Percentiles rank a stretch among this genome's conserved stretches.
Evolutionary conservation across 2,329 filamentous ascomycete genomes (phyloP).

Genomic region (Calonectria pteridis): DNA sequence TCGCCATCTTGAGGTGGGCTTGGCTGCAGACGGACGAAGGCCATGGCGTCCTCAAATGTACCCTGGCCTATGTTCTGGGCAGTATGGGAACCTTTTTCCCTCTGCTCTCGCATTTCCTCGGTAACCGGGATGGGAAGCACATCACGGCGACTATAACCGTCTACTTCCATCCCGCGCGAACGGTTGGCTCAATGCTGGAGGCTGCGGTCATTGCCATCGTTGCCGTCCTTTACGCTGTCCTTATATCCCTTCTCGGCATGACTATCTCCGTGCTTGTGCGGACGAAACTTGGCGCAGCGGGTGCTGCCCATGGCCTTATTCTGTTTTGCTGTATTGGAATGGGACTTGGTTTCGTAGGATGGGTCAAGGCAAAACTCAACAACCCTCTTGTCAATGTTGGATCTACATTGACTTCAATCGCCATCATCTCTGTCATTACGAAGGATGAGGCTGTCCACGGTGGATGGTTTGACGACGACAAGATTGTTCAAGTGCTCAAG

Average conservation of each 20-base stretch:
- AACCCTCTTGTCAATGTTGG: constrained; percentile 86
- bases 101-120: constrained; percentile 78
- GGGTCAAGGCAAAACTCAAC: constrained; percentile 85
- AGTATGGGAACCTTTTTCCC: constrained; percentile 88
- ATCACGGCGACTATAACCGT: constrained; percentile 94
- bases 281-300: constrained; percentile 72
- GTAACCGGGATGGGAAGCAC: constrained; percentile 91
- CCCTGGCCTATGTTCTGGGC: constrained; percentile 87
- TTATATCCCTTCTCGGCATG: constrained; percentile 88
- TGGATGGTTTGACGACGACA: constrained; percentile 83
- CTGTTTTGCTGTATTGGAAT: constrained; percentile 87
- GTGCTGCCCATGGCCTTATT: constrained; percentile 82
- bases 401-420: constrained; percentile 87
- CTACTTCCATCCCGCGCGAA: constrained; percentile 92
- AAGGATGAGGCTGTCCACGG: constrained; percentile 91
- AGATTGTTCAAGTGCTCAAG: constrained; percentile 85
- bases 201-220: constrained; percentile 81
- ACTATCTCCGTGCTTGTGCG: constrained; percentile 86
- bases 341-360: constrained; percentile 87
- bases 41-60: constrained; percentile 89
- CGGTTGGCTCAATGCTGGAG: constrained; percentile 90
- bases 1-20: constrained; percentile 65
- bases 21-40: constrained; percentile 77
- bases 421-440: constrained; percentile 89
- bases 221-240: constrained; percentile 78